These are phyloP conservation scores for Pythium rhizo-oryzae DNA, from an alignment of 352 stramenopile genomes.

Conservation along the genomic window DNA sequence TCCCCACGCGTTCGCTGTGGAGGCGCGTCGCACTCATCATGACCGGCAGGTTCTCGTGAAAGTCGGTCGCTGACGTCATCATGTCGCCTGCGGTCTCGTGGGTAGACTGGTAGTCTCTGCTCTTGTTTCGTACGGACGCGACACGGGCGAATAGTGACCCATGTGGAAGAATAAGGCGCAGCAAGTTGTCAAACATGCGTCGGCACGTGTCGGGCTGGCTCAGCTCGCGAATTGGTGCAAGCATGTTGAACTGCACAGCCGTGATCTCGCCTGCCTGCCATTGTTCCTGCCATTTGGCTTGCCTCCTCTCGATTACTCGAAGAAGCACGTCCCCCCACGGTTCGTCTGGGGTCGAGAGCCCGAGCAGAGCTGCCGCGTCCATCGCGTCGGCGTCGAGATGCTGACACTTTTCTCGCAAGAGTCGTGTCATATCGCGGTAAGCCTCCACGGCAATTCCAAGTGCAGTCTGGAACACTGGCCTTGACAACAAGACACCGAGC, in stretches of 20 bases:
- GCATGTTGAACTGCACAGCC: constrained; percentile 11
- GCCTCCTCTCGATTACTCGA: constrained; percentile 34
- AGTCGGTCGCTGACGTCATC: constrained; percentile 23
- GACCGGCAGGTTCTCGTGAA: constrained; percentile 45
- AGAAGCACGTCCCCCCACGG: constrained; percentile 53
- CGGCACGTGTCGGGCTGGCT: constrained; percentile 37
- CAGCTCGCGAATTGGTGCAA: constrained; percentile 23
- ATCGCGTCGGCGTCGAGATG: constrained; percentile 15
- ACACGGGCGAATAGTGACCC: constrained; percentile 29
- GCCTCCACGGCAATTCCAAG: constrained; percentile 49
- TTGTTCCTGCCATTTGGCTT: constrained; percentile 35
- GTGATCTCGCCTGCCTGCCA: constrained; percentile 32
- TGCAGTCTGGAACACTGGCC: constrained; percentile 38
- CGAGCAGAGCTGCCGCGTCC: constrained; percentile 19
- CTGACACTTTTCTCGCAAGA: constrained; percentile 16
- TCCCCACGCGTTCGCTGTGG: constrained; percentile 15
- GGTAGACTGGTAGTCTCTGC: not conserved
- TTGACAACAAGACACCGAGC: constrained; percentile 45
- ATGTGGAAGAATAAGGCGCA: constrained; percentile 52
- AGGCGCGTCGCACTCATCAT: too few relatives aligned
- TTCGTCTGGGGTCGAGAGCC: constrained; percentile 28
- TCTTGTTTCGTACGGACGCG: constrained; percentile 33
- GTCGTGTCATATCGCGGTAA: constrained; percentile 49
- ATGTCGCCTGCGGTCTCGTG: not conserved
- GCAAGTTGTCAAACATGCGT: constrained; percentile 52